Conservation (phyloP, 2,329 filamentous ascomycete species). For the Furcasterigmium sp. region DNA sequence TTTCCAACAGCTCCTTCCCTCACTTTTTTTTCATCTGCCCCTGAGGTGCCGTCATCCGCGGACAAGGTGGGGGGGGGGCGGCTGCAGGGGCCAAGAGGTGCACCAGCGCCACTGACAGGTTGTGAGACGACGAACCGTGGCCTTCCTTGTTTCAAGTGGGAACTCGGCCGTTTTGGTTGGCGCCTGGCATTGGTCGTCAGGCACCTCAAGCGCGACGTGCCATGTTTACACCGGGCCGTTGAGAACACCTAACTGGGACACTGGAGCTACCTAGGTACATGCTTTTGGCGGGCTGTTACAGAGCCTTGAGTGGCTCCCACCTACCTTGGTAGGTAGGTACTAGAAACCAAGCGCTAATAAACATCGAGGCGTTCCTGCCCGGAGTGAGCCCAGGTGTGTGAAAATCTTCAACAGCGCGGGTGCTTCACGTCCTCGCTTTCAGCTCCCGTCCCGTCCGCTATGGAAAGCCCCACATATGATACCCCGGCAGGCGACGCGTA, state of each 20-base stretch:
- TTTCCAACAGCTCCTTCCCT: neutral
- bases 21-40: neutral
- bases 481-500: neutral
- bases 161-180: neutral
- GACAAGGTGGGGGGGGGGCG: neutral
- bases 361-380: too few relatives aligned
- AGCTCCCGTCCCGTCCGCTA: too few relatives aligned
- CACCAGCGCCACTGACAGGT: neutral
- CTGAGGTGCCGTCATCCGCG: conserved; percentile 1
- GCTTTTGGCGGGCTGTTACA: too few relatives aligned
- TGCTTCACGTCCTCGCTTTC: too few relatives aligned
- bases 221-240: neutral
- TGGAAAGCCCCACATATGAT: too few relatives aligned
- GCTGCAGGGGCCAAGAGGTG: neutral
- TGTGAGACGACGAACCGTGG: conserved; percentile 1
- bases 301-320: too few relatives aligned
- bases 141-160: conserved; percentile 1
- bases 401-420: too few relatives aligned
- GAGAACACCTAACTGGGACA: too few relatives aligned
- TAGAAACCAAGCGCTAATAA: too few relatives aligned
- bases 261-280: too few relatives aligned
- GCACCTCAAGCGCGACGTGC: neutral
- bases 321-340: too few relatives aligned
- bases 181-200: neutral
- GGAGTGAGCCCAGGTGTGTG: too few relatives aligned